A percentile compares a stretch with the other conserved stretches of the same genome.
Evolutionary conservation across 2,329 filamentous ascomycete species (phyloP).

Genomic region (Pseudocercospora fijiensis): DNA sequence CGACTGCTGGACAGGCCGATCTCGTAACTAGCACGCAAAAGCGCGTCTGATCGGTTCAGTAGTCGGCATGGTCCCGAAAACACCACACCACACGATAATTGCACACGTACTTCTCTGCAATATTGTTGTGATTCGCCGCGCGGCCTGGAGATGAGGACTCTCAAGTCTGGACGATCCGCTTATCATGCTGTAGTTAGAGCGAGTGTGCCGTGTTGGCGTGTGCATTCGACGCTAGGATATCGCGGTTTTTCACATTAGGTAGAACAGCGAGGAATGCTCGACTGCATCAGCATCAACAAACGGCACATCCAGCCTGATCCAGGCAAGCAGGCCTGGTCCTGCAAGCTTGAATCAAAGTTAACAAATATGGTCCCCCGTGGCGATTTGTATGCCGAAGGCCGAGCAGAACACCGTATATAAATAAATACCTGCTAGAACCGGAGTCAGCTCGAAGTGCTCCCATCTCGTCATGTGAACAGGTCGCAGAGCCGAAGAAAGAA

Average conservation of each 20-base stretch:
- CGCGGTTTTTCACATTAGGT: constrained; percentile 6
- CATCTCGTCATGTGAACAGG: not conserved
- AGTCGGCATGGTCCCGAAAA: not conserved
- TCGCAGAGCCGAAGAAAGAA: not conserved
- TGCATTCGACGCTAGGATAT: not conserved
- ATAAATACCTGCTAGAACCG: not conserved
- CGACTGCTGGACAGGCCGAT: not conserved
- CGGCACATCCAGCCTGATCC: not conserved
- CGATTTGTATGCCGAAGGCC: not conserved
- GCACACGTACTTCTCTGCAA: not conserved
- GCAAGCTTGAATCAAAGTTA: not conserved
- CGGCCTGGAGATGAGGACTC: constrained; percentile 3
- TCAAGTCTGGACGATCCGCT: constrained; percentile 1
- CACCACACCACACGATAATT: not conserved
- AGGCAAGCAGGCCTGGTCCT: not conserved
- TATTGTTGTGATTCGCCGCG: not conserved
- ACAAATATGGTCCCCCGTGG: not conserved
- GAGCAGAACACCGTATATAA: not conserved
- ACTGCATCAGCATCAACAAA: not conserved
- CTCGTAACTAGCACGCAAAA: not conserved
- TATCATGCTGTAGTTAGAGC: no score
- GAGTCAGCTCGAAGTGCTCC: constrained; percentile 7
- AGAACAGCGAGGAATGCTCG: not conserved
- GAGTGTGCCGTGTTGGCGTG: constrained; percentile 7
- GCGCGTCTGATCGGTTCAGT: not conserved